Evolutionary conservation across 441 rosid genomes (phyloP), one percentile per base, ranked within the genome.

Genomic region (Flueggea neowawraea): DNA sequence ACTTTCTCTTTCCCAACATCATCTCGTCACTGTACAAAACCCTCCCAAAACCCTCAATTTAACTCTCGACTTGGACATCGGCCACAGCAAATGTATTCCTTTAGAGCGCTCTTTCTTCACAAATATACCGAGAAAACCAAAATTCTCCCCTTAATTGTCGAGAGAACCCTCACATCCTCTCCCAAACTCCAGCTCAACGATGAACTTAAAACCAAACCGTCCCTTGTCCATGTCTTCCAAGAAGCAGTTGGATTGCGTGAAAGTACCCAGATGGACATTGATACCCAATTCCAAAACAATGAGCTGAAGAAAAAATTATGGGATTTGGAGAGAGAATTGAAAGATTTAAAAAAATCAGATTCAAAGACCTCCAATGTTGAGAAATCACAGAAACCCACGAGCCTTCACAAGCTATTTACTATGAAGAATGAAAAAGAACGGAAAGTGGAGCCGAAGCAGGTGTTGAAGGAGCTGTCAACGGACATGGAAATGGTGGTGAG

Each of bases 231-330:
- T 16, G 57, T 83, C 6, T 84, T 83, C 71, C 80, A 79, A 69
- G 90, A 84, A 62, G 80, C 70, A 2, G 76, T 84, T 0, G 96
- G 87, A 31, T 65, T 85, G 15, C 58, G 75, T 17, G 75, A 80
- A 36, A 71, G 32, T 49, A 22, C 76, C 13, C 15, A 52, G 17
- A 52, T 63, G 43, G 33, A 9, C 6, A 32, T 11, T 6, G 64
- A 68, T 41, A 52, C 3, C 3, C 64, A 54, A 49, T 57, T 58
- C 16, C 68, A 22, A 22, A 22, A 22, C 28, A 22, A 58, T 61
- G 83, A 70, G n/a, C 43, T 84, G 54, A 59, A 72, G 60, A 69
- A 54, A 15, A 76, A 69, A 57, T 71, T 88, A 66, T 72, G 48
- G 43, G 81, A 73, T 48, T 31, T 85, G 65, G 82, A 75, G 76